Percentiles rank a stretch among this genome's conserved stretches.
Conservation (phyloP, 495 filamentous ascomycete genomes). For the Xylaria scruposa region DNA sequence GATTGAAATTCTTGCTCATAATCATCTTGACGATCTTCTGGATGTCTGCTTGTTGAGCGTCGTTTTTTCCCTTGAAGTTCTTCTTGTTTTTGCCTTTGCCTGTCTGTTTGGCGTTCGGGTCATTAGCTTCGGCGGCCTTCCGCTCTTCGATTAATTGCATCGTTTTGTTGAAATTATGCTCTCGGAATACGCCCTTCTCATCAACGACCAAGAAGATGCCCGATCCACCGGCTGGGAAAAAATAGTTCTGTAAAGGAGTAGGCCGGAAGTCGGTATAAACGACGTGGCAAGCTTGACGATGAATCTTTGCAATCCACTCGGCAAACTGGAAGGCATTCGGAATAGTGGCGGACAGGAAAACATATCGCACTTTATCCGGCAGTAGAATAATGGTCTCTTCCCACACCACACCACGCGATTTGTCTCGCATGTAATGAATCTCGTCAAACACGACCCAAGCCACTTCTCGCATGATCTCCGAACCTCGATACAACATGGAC, state of each 20-base stretch:
- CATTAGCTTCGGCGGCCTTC: conserved; percentile 81
- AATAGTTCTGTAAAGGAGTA: conserved; percentile 95
- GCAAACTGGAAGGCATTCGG: conserved; percentile 99
- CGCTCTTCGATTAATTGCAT: conserved; percentile 90
- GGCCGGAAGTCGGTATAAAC: conserved; percentile 98
- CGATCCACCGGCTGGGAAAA: conserved; percentile 92
- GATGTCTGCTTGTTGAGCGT: conserved; percentile 75
- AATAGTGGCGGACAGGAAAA: conserved; percentile 98
- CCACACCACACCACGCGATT: conserved; percentile 94
- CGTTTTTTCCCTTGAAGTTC: conserved; percentile 80
- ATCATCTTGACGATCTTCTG: conserved; percentile 99
- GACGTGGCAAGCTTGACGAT: conserved; percentile 95
- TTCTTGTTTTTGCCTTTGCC: conserved; percentile 91
- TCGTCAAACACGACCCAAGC: conserved; percentile 98
- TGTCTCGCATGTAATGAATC: conserved; percentile 97
- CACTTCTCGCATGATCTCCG: conserved; percentile 99
- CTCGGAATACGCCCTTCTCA: conserved; percentile 92
- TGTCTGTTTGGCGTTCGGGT: conserved; percentile 77
- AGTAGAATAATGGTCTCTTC: conserved; percentile 98
- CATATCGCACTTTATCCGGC: conserved; percentile 97
- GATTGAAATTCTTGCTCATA: conserved; percentile 93
- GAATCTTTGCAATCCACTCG: conserved; percentile 97
- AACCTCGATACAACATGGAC: conserved; percentile 97
- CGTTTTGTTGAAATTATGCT: conserved; percentile 95
- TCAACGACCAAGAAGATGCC: conserved; percentile 95